These are phyloP conservation scores for Cymbidium sinense DNA, from an alignment of 106 monocot species.

Conservation along the genomic window DNA sequence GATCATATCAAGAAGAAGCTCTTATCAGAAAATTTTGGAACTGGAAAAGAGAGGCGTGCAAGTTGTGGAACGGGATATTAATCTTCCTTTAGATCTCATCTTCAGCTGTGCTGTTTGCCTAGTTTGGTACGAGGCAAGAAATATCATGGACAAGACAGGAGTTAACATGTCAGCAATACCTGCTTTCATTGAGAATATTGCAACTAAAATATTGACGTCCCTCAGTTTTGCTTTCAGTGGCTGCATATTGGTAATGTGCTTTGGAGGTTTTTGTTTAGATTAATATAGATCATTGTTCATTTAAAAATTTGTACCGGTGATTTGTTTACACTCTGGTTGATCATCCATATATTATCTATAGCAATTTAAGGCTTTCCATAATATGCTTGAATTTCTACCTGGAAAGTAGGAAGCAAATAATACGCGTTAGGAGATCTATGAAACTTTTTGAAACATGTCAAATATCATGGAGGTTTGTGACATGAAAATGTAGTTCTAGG, in stretches of 20 bases:
- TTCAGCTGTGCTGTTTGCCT: slow-evolving; percentile 75
- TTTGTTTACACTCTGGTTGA: background rate
- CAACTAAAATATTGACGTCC: slow-evolving; percentile 75
- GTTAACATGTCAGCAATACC: slow-evolving; percentile 33
- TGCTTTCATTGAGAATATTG: slow-evolving; percentile 70
- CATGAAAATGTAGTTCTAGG: background rate
- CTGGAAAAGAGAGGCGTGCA: slow-evolving; percentile 73
- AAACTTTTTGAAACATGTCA: background rate
- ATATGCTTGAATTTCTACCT: background rate
- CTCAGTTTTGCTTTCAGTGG: slow-evolving; percentile 83
- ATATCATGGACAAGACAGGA: slow-evolving; percentile 18
- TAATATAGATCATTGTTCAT: slow-evolving; percentile 9
- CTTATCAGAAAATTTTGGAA: slow-evolving; percentile 84
- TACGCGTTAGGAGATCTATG: background rate
- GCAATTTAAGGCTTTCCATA: background rate
- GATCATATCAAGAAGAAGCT: slow-evolving; percentile 85
- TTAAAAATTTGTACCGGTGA: background rate
- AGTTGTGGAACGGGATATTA: slow-evolving; percentile 77
- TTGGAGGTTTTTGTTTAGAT: background rate
- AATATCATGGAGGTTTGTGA: background rate
- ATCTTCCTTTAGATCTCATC: slow-evolving; percentile 83
- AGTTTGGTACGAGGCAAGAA: slow-evolving; percentile 71
- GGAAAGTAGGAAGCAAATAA: background rate
- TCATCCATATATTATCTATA: background rate
- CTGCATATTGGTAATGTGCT: slow-evolving; percentile 71